Percentiles rank a stretch among this genome's conserved stretches.
Evolutionary conservation across 768 basidiomycete genomes (phyloP).

Genomic region (Amanita jacksonii): DNA sequence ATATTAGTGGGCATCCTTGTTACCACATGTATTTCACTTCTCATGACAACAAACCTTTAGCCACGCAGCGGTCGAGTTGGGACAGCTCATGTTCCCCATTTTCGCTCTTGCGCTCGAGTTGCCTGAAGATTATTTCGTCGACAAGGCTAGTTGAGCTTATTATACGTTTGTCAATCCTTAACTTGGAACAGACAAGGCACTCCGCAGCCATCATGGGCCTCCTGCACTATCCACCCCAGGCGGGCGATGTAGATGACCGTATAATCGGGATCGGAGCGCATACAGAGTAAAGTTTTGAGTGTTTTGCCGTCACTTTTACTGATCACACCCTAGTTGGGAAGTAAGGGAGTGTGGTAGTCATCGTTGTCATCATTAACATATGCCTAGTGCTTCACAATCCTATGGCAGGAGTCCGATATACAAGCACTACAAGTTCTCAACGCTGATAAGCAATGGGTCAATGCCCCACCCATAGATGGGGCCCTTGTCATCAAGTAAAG

Average conservation of each 20-base stretch:
- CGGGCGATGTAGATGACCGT: slow-evolving; percentile 47
- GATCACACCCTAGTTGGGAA: slow-evolving; percentile 27
- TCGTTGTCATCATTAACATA: neutral
- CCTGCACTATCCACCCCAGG: slow-evolving; percentile 72
- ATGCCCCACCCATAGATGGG: slow-evolving; percentile 68
- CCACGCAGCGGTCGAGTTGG: slow-evolving; percentile 30
- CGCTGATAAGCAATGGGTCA: slow-evolving; percentile 66
- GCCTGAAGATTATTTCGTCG: slow-evolving; percentile 66
- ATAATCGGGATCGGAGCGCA: slow-evolving; percentile 81
- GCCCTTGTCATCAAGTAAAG: slow-evolving; percentile 82
- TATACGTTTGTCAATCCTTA: neutral
- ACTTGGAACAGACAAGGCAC: slow-evolving; percentile 44
- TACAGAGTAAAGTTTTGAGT: slow-evolving; percentile 43
- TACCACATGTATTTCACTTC: neutral
- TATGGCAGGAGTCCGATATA: slow-evolving; percentile 69
- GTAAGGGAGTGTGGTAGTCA: slow-evolving; percentile 15
- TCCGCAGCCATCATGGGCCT: slow-evolving; percentile 80
- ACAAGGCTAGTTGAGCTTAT: slow-evolving; percentile 44
- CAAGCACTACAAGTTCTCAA: slow-evolving; percentile 81
- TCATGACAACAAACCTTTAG: slow-evolving; percentile 15
- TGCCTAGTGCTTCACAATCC: slow-evolving; percentile 72
- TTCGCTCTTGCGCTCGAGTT: slow-evolving; percentile 78
- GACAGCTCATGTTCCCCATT: slow-evolving; percentile 68
- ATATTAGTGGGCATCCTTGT: slow-evolving; percentile 49
- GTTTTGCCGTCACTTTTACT: neutral